phyloP scores from a whole-genome alignment of 73 alveolate genomes.

The Stentor roeselii region DNA sequence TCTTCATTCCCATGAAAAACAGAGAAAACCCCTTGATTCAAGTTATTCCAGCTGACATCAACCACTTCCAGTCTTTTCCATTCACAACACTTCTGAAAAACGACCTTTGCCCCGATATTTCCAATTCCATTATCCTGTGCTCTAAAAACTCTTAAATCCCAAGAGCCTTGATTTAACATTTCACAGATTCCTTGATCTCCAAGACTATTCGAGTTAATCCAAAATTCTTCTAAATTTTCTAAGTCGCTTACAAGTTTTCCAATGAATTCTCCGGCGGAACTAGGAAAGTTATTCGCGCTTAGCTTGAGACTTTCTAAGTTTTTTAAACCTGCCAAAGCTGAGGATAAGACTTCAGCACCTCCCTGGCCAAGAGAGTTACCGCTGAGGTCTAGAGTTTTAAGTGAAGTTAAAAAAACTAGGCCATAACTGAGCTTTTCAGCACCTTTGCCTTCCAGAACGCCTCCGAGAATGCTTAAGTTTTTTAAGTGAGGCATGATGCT shows the following conservation, averaged over 20 bases:
- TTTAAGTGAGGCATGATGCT: not conserved
- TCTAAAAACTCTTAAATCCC: not conserved
- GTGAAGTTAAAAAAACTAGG: not conserved
- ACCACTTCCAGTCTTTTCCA: not conserved
- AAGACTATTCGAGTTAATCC: not conserved
- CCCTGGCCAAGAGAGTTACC: conserved; percentile 13
- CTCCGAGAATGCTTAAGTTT: conserved; percentile 7
- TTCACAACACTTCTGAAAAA: not conserved
- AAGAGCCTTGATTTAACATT: not conserved
- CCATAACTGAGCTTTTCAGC: not conserved
- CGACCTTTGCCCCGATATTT: conserved; percentile 7
- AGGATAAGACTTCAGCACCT: not conserved
- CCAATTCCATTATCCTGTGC: not conserved
- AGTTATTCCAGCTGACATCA: not conserved
- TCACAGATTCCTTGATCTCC: not conserved
- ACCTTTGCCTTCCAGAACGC: not conserved
- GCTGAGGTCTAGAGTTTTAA: not conserved
- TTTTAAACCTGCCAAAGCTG: not conserved
- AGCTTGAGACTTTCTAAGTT: not conserved
- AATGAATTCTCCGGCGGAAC: not conserved
- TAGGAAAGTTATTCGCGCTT: not conserved
- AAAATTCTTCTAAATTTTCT: not conserved
- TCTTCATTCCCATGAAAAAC: not conserved
- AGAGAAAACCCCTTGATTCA: not conserved
- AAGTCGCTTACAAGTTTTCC: not conserved